These are phyloP conservation scores for Hypoxylon cercidicola DNA, from an alignment of 495 filamentous ascomycete species.

Conservation along the genomic window DNA sequence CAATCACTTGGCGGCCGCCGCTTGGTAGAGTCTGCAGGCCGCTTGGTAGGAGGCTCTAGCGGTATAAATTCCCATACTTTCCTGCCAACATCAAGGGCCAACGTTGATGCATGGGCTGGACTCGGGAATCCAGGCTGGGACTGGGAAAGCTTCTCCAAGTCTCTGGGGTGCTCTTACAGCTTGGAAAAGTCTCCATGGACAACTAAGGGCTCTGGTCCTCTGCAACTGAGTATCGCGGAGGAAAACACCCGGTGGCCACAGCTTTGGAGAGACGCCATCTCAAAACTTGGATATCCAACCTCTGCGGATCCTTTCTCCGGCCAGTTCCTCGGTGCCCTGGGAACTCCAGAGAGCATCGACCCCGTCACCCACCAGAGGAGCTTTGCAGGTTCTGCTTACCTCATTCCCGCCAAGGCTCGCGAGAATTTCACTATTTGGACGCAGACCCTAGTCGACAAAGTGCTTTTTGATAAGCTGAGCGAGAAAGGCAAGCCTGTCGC, in stretches of 20 bases:
- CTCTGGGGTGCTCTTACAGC: slow-evolving; percentile 1
- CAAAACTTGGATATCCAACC: neutral
- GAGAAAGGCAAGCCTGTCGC: slow-evolving; percentile 28
- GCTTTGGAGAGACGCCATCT: slow-evolving; percentile 40
- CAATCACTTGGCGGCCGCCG: no score
- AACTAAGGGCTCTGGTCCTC: slow-evolving; percentile 30
- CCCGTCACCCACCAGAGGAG: slow-evolving; percentile 3
- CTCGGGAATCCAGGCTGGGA: slow-evolving; percentile 56
- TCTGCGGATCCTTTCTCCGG: neutral
- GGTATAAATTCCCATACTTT: slow-evolving; percentile 38
- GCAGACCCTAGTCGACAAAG: slow-evolving; percentile 50
- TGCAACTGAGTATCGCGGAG: slow-evolving; percentile 23
- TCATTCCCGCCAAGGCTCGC: slow-evolving; percentile 33
- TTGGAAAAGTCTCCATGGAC: no score
- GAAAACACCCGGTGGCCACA: slow-evolving; percentile 26
- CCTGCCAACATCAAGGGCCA: slow-evolving; percentile 13
- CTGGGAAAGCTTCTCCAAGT: slow-evolving; percentile 46
- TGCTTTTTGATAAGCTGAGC: slow-evolving; percentile 50
- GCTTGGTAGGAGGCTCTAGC: slow-evolving; percentile 38
- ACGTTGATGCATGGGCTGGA: slow-evolving; percentile 52
- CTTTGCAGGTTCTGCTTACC: slow-evolving; percentile 45
- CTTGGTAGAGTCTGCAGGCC: slow-evolving; percentile 21
- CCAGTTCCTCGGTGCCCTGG: slow-evolving; percentile 43
- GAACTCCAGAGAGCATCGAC: slow-evolving; percentile 28
- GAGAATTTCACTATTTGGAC: slow-evolving; percentile 54